Evolutionary conservation across 2,329 filamentous ascomycete genomes (phyloP).

Genomic region (Paraconiothyrium brasiliense): DNA sequence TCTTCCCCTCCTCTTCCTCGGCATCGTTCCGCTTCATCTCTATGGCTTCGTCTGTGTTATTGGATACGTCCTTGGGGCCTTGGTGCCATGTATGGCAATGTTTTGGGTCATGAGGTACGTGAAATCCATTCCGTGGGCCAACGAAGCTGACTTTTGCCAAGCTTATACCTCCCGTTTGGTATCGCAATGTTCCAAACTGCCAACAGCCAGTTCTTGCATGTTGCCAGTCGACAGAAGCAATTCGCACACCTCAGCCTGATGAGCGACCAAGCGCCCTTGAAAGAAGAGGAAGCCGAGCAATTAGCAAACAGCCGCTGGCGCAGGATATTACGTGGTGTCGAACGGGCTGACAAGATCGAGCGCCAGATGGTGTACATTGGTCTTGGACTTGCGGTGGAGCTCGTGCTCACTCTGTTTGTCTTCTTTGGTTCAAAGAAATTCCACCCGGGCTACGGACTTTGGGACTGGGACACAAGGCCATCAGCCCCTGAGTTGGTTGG

Average conservation of each 20-base stretch:
- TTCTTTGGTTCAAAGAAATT: conserved; percentile 46
- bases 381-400: conserved; percentile 38
- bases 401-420: conserved; percentile 39
- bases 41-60: conserved; percentile 37
- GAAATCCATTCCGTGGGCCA: neutral
- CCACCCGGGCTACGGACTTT: conserved; percentile 43
- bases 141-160: neutral
- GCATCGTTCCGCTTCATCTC: conserved; percentile 35
- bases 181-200: conserved; percentile 45
- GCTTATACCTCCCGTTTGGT: conserved; percentile 41
- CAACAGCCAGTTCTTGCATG: conserved; percentile 47
- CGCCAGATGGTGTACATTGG: conserved; percentile 40
- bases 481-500: conserved; percentile 32
- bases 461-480: conserved; percentile 39
- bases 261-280: conserved; percentile 33
- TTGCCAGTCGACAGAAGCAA: conserved; percentile 45
- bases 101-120: conserved; percentile 45
- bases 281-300: conserved; percentile 34
- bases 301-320: conserved; percentile 37
- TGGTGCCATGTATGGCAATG: conserved; percentile 37
- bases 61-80: conserved; percentile 36
- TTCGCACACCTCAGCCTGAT: conserved; percentile 37
- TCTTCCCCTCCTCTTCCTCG: conserved; percentile 39
- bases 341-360: conserved; percentile 38
- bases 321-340: conserved; percentile 33